A percentile compares a stretch with the other conserved stretches of the same genome.
phyloP scores from a whole-genome alignment of 345 rosid genomes.

The Boechera stricta region DNA sequence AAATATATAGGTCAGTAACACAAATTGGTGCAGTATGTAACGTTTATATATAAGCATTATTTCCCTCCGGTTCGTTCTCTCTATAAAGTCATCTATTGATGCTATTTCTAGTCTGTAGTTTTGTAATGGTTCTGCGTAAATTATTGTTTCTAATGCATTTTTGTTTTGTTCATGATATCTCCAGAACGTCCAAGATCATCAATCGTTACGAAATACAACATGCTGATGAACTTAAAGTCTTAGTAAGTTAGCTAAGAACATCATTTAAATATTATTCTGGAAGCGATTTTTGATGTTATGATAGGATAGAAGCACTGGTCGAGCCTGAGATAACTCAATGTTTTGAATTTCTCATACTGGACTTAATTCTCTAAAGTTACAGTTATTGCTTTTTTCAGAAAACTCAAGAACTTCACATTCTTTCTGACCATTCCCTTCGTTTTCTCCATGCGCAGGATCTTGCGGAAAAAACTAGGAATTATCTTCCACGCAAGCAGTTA shows the following conservation, averaged over 20 bases:
- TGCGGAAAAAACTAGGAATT: conserved; percentile 6
- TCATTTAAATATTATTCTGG: background rate
- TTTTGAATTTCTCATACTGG: background rate
- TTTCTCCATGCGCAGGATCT: conserved; percentile 31
- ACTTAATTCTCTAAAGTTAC: background rate
- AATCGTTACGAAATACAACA: conserved; percentile 30
- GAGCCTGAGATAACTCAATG: conserved; percentile 3
- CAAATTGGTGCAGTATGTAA: background rate
- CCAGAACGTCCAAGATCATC: conserved; percentile 36
- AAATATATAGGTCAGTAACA: background rate
- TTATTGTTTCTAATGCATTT: background rate
- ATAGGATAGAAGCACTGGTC: background rate
- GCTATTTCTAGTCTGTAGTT: background rate
- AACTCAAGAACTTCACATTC: background rate
- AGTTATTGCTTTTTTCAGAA: background rate
- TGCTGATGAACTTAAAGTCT: conserved; percentile 31
- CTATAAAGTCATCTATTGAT: background rate
- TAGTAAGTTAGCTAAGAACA: conserved; percentile 40
- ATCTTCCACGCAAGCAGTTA: conserved; percentile 38
- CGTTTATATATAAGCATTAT: background rate
- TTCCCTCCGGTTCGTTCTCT: background rate
- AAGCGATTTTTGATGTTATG: background rate
- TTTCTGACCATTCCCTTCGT: background rate
- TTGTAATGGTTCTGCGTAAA: background rate
- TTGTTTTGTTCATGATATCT: conserved; percentile 15